Evolutionary conservation across 306 rosid species (phyloP).

Genomic region (Ormosia semicastrata): DNA sequence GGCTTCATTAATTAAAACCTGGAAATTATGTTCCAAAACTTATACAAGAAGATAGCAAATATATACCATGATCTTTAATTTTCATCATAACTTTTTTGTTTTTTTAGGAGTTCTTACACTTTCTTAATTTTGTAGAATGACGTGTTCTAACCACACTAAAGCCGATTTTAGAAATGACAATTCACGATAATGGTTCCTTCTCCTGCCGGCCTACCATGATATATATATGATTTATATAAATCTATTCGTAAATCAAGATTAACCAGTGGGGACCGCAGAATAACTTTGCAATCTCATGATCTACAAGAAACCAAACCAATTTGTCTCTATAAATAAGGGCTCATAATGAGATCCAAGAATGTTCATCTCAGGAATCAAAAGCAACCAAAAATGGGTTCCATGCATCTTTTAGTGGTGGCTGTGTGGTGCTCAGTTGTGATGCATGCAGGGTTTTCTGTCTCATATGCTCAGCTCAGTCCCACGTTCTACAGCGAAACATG

Average conservation of each 20-base stretch:
- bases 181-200: not conserved
- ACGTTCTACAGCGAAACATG: constrained; percentile 31
- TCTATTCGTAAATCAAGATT: not conserved
- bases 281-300: not conserved
- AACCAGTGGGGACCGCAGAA: not conserved
- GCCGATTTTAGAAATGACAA: not conserved
- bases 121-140: not conserved
- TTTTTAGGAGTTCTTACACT: not conserved
- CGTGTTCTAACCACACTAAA: not conserved
- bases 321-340: constrained; percentile 19
- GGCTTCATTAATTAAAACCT: too few species aligned
- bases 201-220: not conserved
- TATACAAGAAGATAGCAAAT: not conserved
- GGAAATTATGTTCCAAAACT: not conserved
- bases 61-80: not conserved
- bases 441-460: constrained; percentile 2
- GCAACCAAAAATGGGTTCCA: not conserved
- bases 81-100: too few species aligned
- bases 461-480: constrained; percentile 1
- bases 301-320: not conserved
- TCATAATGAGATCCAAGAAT: not conserved
- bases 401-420: not conserved
- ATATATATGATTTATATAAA: too few species aligned
- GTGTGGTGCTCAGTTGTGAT: not conserved
- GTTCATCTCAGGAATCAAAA: not conserved